phyloP scores from a whole-genome alignment of 1,284 basidiomycete genomes.

The Naganishia liquefaciens region DNA sequence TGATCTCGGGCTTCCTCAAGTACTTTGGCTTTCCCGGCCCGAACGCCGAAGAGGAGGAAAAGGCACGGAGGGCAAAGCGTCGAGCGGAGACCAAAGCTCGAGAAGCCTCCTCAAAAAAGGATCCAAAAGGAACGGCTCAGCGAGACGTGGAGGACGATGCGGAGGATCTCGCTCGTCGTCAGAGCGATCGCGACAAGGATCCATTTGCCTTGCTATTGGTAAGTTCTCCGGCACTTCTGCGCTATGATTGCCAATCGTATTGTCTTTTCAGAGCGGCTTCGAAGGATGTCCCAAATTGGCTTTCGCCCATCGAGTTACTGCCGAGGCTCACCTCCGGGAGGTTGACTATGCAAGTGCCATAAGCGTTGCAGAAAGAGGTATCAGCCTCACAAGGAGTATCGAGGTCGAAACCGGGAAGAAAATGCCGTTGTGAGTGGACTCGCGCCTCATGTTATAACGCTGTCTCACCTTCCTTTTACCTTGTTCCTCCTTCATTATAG shows the following conservation, averaged over 20 bases:
- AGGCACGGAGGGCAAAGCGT: constrained; percentile 34
- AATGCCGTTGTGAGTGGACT: constrained; percentile 60
- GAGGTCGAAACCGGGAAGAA: constrained; percentile 65
- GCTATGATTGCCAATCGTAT: neutral
- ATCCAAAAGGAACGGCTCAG: constrained; percentile 42
- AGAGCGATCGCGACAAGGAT: constrained; percentile 32
- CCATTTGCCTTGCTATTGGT: constrained; percentile 58
- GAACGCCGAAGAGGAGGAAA: constrained; percentile 40
- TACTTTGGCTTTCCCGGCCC: constrained; percentile 61
- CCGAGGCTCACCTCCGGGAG: constrained; percentile 72
- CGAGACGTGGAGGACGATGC: neutral
- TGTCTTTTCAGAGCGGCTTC: constrained; percentile 61
- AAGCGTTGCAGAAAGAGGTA: constrained; percentile 67
- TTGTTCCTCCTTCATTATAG: constrained; percentile 34
- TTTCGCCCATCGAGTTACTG: constrained; percentile 69
- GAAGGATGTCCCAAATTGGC: constrained; percentile 63
- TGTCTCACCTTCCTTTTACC: constrained; percentile 11
- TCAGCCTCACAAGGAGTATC: constrained; percentile 62
- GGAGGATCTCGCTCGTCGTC: constrained; percentile 40
- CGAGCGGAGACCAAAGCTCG: constrained; percentile 43
- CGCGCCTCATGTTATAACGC: constrained; percentile 45
- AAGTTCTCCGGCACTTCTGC: constrained; percentile 32
- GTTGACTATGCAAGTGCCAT: constrained; percentile 75
- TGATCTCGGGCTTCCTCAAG: constrained; percentile 70
- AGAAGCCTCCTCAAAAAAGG: constrained; percentile 47